These are phyloP conservation scores for Grosmannia serpens DNA, from an alignment of 2,329 filamentous ascomycete species.

Conservation along the genomic window DNA sequence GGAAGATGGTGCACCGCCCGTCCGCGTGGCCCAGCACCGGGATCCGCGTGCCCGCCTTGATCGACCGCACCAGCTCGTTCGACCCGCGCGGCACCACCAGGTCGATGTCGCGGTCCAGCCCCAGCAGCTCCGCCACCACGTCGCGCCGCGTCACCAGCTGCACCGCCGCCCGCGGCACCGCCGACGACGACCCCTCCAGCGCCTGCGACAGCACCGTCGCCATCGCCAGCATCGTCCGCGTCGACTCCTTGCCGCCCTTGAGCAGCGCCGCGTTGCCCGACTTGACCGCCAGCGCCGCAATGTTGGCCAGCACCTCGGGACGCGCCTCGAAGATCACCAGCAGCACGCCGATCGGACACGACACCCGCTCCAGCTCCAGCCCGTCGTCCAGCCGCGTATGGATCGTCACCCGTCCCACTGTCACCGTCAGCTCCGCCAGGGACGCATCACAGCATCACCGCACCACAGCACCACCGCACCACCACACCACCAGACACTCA, in stretches of 20 bases:
- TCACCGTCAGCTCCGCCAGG: not conserved
- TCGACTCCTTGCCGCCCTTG: conserved; percentile 95
- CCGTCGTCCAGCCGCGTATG: conserved; percentile 79
- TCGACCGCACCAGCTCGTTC: conserved; percentile 80
- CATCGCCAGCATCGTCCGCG: conserved; percentile 87
- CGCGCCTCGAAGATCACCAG: conserved; percentile 97
- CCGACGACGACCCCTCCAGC: conserved; percentile 50
- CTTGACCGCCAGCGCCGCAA: conserved; percentile 89
- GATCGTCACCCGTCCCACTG: conserved; percentile 75
- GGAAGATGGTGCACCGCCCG: conserved; percentile 78
- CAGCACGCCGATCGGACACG: conserved; percentile 92
- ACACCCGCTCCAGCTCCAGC: conserved; percentile 74
- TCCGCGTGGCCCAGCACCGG: conserved; percentile 95
- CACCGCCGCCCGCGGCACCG: conserved; percentile 75
- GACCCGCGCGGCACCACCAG: conserved; percentile 87
- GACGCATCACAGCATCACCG: not conserved
- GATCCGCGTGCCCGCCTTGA: conserved; percentile 85
- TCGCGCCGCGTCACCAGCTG: conserved; percentile 92
- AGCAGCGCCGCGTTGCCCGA: conserved; percentile 94
- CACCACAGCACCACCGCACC: not conserved
- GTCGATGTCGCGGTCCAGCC: conserved; percentile 78
- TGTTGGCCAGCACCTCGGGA: conserved; percentile 96
- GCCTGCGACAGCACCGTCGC: conserved; percentile 73
- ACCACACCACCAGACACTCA: conserved; percentile 28
- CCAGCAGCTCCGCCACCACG: conserved; percentile 77